Evolutionary conservation across 2,329 filamentous ascomycete genomes (phyloP), one percentile per base, ranked within the genome.

Genomic region (Aspergillus sp.): DNA sequence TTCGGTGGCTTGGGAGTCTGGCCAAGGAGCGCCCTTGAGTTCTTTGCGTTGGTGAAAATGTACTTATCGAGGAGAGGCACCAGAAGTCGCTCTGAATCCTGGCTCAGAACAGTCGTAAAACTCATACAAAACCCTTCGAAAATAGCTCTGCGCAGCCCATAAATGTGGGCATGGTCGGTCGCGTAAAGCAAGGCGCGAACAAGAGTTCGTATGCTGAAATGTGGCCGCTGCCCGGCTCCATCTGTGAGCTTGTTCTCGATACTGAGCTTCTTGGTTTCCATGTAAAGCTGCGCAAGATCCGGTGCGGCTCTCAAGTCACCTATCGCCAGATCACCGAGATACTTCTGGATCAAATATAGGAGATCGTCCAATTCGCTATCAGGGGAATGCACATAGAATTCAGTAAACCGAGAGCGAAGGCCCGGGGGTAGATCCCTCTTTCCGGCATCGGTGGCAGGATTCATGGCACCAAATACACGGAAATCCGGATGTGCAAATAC

Each of bases 121-220:
- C 88, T 91, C 93, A 98, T 98, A 11, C 85, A 86, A 53, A 96
- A 96, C 0, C 91, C 93, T 66, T 99, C 91, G 42, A 83, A 94
- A 1, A 96, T 66, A 8, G 89, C 84, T 50, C 93, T 70, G 15
- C 91, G 78, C 26, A 96, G 66, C 8, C 84, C 86, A 58, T 94
- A 95, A 3, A 82, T 73, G 0, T 86, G 78, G 0, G 84, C 75
- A 42, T 95, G 88, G 33, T 88, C 82, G 42, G 80, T 78, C 12
- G 89, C 86, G 55, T 95, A 98, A 24, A 80, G 82, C 32, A 99
- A 63, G 1, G 91, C 86, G 34, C 93, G 77, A 13, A 93, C 95
- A 29, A 99, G 65, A 0, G 91, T 98, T 54, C 91, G 78, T 36
- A 99, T 74, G 66, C 89, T 96, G 67, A 95, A 98, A 60, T 98